phyloP scores from a whole-genome alignment of 2,329 filamentous ascomycete genomes.

The Myotisia sp. region DNA sequence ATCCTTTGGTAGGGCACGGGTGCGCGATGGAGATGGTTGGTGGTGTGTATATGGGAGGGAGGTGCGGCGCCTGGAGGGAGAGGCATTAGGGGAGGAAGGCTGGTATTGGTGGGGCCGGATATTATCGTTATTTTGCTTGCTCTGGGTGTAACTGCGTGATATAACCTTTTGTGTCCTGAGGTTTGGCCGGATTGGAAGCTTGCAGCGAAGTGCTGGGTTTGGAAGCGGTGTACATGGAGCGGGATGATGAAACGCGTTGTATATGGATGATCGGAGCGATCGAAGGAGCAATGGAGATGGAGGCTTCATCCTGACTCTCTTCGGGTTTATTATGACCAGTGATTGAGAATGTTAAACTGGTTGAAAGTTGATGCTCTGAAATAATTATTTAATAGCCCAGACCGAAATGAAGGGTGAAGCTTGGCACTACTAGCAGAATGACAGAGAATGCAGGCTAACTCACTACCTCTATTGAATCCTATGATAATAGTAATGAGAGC shows the following conservation, averaged over 20 bases:
- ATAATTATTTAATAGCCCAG: too few species aligned
- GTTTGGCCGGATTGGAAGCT: too few species aligned
- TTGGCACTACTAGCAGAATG: too few species aligned
- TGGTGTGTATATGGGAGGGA: constrained; percentile 8
- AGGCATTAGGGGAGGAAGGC: neutral
- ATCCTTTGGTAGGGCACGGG: constrained; percentile 46
- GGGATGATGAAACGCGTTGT: constrained; percentile 7
- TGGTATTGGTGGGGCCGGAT: neutral
- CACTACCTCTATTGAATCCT: too few species aligned
- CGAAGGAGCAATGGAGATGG: constrained; percentile 31
- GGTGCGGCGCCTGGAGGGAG: constrained; percentile 1
- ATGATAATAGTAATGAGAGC: too few species aligned
- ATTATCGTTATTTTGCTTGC: constrained; percentile 1
- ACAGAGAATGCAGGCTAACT: too few species aligned
- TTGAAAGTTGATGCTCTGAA: too few species aligned
- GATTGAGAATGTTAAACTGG: too few species aligned
- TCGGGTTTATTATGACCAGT: neutral
- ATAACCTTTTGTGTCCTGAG: too few species aligned
- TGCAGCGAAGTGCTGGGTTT: constrained; percentile 19
- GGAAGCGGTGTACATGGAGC: constrained; percentile 9
- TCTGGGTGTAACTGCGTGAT: neutral
- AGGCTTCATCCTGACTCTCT: constrained; percentile 20
- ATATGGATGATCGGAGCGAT: constrained; percentile 22
- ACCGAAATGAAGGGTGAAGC: too few species aligned
- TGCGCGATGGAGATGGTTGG: constrained; percentile 32